Conservation (phyloP, 2,329 filamentous ascomycete genomes). For the Endothia cerciana region DNA sequence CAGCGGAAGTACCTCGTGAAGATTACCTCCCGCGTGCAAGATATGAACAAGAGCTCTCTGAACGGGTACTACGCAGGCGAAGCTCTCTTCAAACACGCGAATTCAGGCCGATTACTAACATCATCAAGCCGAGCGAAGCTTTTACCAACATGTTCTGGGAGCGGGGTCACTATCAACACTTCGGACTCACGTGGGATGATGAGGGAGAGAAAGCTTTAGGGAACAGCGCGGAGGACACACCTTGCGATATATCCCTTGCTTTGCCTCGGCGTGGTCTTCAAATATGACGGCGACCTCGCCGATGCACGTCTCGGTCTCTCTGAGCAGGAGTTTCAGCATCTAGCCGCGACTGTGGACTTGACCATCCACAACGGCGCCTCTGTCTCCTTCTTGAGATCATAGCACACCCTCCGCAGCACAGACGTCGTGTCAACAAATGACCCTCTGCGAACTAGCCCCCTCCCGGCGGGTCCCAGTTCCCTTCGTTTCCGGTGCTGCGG, state of each 20-base stretch:
- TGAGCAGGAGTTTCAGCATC: too few relatives aligned
- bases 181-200: slow-evolving; percentile 27
- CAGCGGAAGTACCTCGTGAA: slow-evolving; percentile 43
- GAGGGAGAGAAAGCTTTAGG: slow-evolving; percentile 32
- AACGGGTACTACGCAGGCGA: slow-evolving; percentile 42
- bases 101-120: slow-evolving; percentile 43
- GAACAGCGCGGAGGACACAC: neutral
- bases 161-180: slow-evolving; percentile 37
- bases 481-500: too few relatives aligned
- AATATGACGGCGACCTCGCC: too few relatives aligned
- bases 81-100: slow-evolving; percentile 36
- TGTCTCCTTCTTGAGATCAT: too few relatives aligned
- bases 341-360: too few relatives aligned
- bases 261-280: too few relatives aligned
- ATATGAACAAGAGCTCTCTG: slow-evolving; percentile 37
- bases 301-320: too few relatives aligned
- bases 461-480: too few relatives aligned
- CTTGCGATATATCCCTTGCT: slow-evolving; percentile 8
- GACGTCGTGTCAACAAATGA: too few relatives aligned
- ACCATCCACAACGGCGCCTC: too few relatives aligned
- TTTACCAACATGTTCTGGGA: slow-evolving; percentile 39
- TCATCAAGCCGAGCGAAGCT: slow-evolving; percentile 43
- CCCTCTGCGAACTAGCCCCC: too few relatives aligned
- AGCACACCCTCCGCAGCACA: too few relatives aligned
- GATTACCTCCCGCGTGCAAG: slow-evolving; percentile 39